These are phyloP conservation scores for Perkinsus olseni DNA, from an alignment of 169 alveolate genomes.

Conservation along the genomic window DNA sequence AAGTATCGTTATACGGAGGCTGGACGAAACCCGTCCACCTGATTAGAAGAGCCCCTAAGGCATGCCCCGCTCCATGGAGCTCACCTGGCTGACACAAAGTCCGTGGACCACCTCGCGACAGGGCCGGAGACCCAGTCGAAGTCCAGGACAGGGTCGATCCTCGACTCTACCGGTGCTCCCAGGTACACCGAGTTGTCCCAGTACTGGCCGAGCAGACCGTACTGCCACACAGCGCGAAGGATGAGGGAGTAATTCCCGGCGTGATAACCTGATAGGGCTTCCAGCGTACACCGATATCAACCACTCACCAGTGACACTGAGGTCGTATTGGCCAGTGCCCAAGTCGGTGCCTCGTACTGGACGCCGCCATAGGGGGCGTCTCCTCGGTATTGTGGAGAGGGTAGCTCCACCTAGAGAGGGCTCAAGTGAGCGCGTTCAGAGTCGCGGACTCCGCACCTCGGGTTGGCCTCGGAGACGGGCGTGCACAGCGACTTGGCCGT, in stretches of 20 bases:
- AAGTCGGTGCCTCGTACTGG: not conserved
- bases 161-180: not conserved
- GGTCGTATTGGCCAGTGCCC: not conserved
- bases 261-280: not conserved
- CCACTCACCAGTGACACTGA: not conserved
- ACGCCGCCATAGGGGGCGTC: not conserved
- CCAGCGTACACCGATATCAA: not conserved
- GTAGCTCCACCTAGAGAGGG: not conserved
- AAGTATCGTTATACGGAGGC: not conserved
- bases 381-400: not conserved
- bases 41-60: not conserved
- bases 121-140: not conserved
- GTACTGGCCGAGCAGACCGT: not conserved
- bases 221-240: not conserved
- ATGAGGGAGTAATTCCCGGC: not conserved
- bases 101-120: not conserved
- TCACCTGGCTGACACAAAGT: not conserved
- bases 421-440: not conserved
- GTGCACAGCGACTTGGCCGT: not conserved
- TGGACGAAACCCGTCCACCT: not conserved
- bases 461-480: not conserved
- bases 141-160: not conserved
- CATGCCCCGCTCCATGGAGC: not conserved
- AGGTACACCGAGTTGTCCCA: not conserved
- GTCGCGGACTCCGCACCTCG: not conserved